Evolutionary conservation across 345 rosid species (phyloP).

Genomic region (Dipteronia dyeriana): DNA sequence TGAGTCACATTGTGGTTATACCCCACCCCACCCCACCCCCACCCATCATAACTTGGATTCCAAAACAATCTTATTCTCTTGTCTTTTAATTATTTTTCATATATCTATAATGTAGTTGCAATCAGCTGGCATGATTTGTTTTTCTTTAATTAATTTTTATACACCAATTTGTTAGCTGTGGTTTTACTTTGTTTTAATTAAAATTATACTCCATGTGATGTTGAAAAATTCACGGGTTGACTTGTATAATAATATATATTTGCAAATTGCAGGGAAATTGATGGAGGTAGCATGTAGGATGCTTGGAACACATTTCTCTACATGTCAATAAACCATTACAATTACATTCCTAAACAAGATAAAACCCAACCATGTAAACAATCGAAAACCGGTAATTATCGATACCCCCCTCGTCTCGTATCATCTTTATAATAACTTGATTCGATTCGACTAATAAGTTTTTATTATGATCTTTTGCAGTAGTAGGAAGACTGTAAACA

Average conservation of each 20-base stretch:
- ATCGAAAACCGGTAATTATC: constrained; percentile 8
- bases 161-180: not conserved
- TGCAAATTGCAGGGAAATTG: constrained; percentile 65
- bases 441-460: not conserved
- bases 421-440: not conserved
- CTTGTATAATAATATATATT: not conserved
- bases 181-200: not conserved
- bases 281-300: constrained; percentile 85
- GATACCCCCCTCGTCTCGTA: too few species aligned
- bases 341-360: constrained; percentile 18
- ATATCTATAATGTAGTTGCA: not conserved
- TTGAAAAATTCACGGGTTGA: constrained; percentile 20
- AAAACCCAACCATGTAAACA: constrained; percentile 32
- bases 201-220: constrained; percentile 11
- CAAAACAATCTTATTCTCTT: constrained; percentile 21
- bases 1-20: too few species aligned
- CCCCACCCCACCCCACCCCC: constrained; percentile 12
- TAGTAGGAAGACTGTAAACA: constrained; percentile 33
- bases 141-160: not conserved
- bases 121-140: constrained; percentile 32
- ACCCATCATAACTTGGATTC: constrained; percentile 32
- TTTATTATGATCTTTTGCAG: not conserved
- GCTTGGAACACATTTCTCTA: constrained; percentile 55
- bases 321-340: constrained; percentile 57
- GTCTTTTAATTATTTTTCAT: constrained; percentile 11